These are phyloP conservation scores for Macrolepiota albuminosa DNA, from an alignment of 768 basidiomycete species.

Conservation along the genomic window DNA sequence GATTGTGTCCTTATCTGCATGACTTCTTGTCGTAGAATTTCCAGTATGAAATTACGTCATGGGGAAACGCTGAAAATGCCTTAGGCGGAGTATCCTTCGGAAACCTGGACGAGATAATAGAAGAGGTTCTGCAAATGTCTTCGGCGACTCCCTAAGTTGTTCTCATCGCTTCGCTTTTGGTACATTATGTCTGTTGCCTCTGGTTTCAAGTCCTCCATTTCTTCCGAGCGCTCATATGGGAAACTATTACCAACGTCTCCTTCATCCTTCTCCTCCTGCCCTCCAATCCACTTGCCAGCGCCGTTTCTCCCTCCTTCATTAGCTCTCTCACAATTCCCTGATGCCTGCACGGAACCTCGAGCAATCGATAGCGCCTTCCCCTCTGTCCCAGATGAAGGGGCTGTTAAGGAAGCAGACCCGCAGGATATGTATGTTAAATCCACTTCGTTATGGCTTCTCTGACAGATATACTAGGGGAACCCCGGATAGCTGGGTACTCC, in stretches of 20 bases:
- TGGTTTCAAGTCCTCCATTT: not conserved
- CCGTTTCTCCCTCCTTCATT: slow-evolving; percentile 8
- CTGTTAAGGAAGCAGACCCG: slow-evolving; percentile 1
- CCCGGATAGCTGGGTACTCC: slow-evolving; percentile 24
- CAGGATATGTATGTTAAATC: slow-evolving; percentile 2
- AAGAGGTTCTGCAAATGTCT: not conserved
- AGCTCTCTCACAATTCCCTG: not conserved
- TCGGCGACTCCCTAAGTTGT: not conserved
- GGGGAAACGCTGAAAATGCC: not conserved
- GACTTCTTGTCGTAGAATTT: not conserved
- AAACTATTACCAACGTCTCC: not conserved
- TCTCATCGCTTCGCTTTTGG: not conserved
- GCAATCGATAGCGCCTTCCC: not conserved
- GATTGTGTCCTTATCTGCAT: not conserved
- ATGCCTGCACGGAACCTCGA: not conserved
- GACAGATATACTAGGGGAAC: slow-evolving; percentile 9
- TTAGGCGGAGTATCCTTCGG: not conserved
- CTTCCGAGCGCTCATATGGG: not conserved
- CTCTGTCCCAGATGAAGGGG: slow-evolving; percentile 2
- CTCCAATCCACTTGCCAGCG: not conserved
- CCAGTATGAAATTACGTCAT: not conserved
- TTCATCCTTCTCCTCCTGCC: not conserved
- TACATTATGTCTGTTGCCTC: not conserved
- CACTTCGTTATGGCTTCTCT: not conserved
- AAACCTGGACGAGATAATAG: not conserved